Evolutionary conservation across 2,329 filamentous ascomycete genomes (phyloP), one percentile per base, ranked within the genome.

Genomic region (Didymella pomorum): DNA sequence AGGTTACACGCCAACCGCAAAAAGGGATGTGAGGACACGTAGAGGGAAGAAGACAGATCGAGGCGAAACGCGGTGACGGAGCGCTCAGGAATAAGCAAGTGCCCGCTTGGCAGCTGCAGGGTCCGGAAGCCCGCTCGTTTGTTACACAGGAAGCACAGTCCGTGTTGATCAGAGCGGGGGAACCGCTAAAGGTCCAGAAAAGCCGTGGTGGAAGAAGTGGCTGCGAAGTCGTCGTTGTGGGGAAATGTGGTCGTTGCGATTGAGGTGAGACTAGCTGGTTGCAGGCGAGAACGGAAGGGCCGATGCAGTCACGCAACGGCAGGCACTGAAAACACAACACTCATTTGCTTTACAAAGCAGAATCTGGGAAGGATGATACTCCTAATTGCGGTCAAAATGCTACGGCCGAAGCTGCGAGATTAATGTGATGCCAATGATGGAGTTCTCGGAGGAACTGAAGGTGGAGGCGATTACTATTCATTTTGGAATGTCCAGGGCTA

Each of bases 381-480:
- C 6, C 39, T 16, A 16, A 1, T 12, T 11, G 29, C 49, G 49
- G 55, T 43, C 29, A 29, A 21, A 44, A 20, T 42, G 18, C 14
- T 26, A 10, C 29, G 33, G 56, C 45, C 56, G 41, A 58, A 53
- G 20, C 28, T 20, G 41, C 25, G 39, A 28, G 37, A 26, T 18
- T 6, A 21, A 37, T 25, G 23, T 41, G n/a, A 4, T 31, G 12
- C 25, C 20, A 50, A 23, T 25, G 33, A 16, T 28, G 41, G 41
- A 18, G 33, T 52, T 23, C 25, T 42, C 31, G 20, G 33, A 26
- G 44, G 45, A 42, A 42, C 28, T 35, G 55, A 53, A 33, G 45
- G 33, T 42, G 21, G n/a, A 26, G 12, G 23, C 50, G 56, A 58
- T 58, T 58, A 58, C 56, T 58, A 53, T 54, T 58, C 56, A 50